Base-by-base conservation (phyloP, 768 basidiomycete genomes). In the Lentinus tigrinus region DNA sequence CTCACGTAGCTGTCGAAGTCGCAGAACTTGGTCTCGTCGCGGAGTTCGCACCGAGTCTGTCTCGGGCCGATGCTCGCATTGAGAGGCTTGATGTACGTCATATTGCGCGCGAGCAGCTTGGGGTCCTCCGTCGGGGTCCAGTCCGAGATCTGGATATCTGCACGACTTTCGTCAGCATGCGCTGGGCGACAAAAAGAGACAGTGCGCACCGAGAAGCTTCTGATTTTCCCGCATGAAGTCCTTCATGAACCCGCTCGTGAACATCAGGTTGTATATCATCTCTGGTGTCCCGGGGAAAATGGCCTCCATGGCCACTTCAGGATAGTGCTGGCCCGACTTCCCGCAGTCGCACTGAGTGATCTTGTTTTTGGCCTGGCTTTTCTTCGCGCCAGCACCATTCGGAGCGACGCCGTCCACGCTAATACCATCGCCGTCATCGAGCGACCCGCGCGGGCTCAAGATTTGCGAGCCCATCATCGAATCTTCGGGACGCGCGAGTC, bases 61-160 rank as follows among this genome's bases (percentile, higher is more conserved):
- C 85, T 96, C 1, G 96, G 97, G 0, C 97, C 97, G 28, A 99
- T 83, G 54, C 87, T 85, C 1, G 84, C 95, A 61, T 82, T 85
- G 28, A 99, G 77, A 0, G 95, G 95, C 70, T 96, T 98, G 75
- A 98, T 95, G 73, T 98, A 99, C 26, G 93, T 93, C 86, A 95
- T 94, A 62, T 93, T 91, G 10, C 96, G 84, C 26, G 85, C 79
- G 10, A 97, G 83, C 39, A 93, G 81, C 54, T 86, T 83, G 34
- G 86, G 83, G 14, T 80, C 84, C 0, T 82, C 76, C 0, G 74
- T 66, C 0, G 96, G 95, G 17, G 82, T 76, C 97, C 97, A 98
- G 70, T 98, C 97, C 4, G 94, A 89, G 67, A 94, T 92, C 72
- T 99, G 95, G 53, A 99, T 83, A 63, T 98, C 96, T 98, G 65